Evolutionary conservation across 148 eudicot genomes (phyloP).

Genomic region (Nepenthes gracilis): DNA sequence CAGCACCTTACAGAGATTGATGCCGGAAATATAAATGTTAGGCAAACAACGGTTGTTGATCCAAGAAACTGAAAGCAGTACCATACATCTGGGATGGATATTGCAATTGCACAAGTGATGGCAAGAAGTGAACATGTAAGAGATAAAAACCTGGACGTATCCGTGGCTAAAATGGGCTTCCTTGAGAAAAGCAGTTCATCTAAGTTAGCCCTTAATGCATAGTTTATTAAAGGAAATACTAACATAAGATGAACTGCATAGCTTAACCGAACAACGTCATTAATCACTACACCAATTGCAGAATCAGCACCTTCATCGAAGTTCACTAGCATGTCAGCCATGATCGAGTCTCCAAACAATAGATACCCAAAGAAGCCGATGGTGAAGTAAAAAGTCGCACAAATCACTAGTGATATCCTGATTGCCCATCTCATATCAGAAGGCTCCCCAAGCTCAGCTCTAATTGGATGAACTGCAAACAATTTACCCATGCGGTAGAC

Average conservation of each 20-base stretch:
- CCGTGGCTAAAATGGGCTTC: slow-evolving; percentile 33
- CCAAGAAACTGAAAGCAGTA: slow-evolving; percentile 84
- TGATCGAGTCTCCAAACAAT: slow-evolving; percentile 75
- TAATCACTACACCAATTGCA: slow-evolving; percentile 29
- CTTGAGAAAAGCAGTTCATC: slow-evolving; percentile 65
- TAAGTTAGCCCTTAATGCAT: slow-evolving; percentile 56
- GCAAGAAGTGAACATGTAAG: slow-evolving; percentile 37
- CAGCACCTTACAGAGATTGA: slow-evolving; percentile 60
- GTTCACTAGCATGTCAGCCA: slow-evolving; percentile 80
- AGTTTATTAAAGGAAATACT: slow-evolving; percentile 75
- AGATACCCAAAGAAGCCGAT: slow-evolving; percentile 86
- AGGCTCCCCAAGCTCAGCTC: slow-evolving; percentile 64
- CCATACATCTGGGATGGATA: slow-evolving; percentile 81
- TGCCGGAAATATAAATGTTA: slow-evolving; percentile 88
- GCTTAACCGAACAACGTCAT: slow-evolving; percentile 67
- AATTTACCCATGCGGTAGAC: background rate
- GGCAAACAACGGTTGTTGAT: slow-evolving; percentile 64
- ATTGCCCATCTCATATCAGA: slow-evolving; percentile 57
- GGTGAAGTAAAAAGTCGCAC: slow-evolving; percentile 57
- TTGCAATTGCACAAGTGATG: slow-evolving; percentile 45
- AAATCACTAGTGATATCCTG: slow-evolving; percentile 57
- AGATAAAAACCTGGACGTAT: slow-evolving; percentile 42
- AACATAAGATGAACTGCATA: slow-evolving; percentile 83
- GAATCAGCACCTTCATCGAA: slow-evolving; percentile 52
- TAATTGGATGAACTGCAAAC: slow-evolving; percentile 80